These are phyloP conservation scores for Verruconis gallopava DNA, from an alignment of 2,329 filamentous ascomycete species.

Conservation along the genomic window DNA sequence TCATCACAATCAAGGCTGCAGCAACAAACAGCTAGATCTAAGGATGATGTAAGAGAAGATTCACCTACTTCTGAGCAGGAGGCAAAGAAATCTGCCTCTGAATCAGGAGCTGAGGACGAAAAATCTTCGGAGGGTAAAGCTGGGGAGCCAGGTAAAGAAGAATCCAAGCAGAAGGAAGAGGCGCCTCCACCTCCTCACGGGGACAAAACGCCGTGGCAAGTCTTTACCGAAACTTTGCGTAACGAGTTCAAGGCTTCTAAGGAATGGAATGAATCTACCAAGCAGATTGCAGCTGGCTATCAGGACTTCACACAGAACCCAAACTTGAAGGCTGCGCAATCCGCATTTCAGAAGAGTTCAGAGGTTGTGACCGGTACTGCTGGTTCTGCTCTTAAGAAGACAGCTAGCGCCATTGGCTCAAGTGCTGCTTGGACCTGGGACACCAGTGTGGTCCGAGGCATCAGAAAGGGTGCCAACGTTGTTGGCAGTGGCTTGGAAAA, in stretches of 20 bases:
- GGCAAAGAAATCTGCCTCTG: slow-evolving; percentile 14
- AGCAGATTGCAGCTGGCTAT: slow-evolving; percentile 77
- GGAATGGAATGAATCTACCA: slow-evolving; percentile 98
- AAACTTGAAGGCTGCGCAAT: slow-evolving; percentile 69
- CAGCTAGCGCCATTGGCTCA: slow-evolving; percentile 76
- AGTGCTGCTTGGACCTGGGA: slow-evolving; percentile 97
- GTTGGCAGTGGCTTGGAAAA: slow-evolving; percentile 85
- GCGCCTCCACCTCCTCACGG: slow-evolving; percentile 86
- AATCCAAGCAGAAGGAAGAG: slow-evolving; percentile 48
- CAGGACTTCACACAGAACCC: slow-evolving; percentile 91
- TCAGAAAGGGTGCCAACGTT: slow-evolving; percentile 71
- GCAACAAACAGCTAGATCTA: slow-evolving; percentile 20
- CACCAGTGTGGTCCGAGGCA: slow-evolving; percentile 80
- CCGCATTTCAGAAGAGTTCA: slow-evolving; percentile 77
- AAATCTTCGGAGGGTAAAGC: slow-evolving; percentile 28
- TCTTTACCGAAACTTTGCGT: slow-evolving; percentile 94
- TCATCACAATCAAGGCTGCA: slow-evolving; percentile 24
- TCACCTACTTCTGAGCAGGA: slow-evolving; percentile 13
- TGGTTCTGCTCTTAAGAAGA: slow-evolving; percentile 68
- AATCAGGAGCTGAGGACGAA: slow-evolving; percentile 34
- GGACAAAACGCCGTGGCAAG: slow-evolving; percentile 97
- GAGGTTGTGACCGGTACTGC: slow-evolving; percentile 70
- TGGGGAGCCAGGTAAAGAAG: slow-evolving; percentile 34
- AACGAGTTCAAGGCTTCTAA: slow-evolving; percentile 92
- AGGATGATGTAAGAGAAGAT: slow-evolving; percentile 14